A percentile compares a stretch with the other conserved stretches of the same genome.
phyloP scores from a whole-genome alignment of 179 eudicot genomes.

The Drosera spatulata region DNA sequence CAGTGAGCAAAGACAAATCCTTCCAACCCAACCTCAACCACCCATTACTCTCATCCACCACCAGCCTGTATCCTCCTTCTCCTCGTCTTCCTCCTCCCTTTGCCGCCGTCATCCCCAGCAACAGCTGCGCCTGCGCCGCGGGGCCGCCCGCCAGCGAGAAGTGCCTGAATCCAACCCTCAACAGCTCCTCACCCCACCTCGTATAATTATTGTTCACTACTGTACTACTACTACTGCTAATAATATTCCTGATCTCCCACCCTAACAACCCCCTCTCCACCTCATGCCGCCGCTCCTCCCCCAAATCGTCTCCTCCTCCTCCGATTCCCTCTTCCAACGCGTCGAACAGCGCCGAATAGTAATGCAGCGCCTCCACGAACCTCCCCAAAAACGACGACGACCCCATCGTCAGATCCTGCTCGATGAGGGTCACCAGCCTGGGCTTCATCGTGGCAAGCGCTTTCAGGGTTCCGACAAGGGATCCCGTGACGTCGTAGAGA shows the following conservation, averaged over 20 bases:
- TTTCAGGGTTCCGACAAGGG: slow-evolving; percentile 22
- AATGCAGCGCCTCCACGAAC: slow-evolving; percentile 47
- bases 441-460: slow-evolving; percentile 27
- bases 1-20: too few species aligned
- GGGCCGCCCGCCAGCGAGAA: too few species aligned
- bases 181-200: slow-evolving; percentile 31
- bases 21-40: too few species aligned
- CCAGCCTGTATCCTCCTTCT: too few species aligned
- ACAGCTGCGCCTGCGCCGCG: too few species aligned
- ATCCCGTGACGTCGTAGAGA: slow-evolving; percentile 37
- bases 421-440: slow-evolving; percentile 38
- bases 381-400: slow-evolving; percentile 25
- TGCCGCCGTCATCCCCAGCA: too few species aligned
- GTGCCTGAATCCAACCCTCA: slow-evolving; percentile 18
- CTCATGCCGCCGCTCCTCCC: slow-evolving; percentile 16
- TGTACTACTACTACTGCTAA: slow-evolving; percentile 14
- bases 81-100: too few species aligned
- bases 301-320: slow-evolving; percentile 15
- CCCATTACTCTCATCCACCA: too few species aligned
- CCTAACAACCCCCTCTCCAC: slow-evolving; percentile 45
- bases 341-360: slow-evolving; percentile 52
- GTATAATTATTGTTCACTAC: slow-evolving; percentile 5
- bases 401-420: slow-evolving; percentile 26
- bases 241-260: slow-evolving; percentile 41
- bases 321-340: slow-evolving; percentile 38